phyloP scores from a whole-genome alignment of 148 eudicot genomes.

The Rhododendron vialii region DNA sequence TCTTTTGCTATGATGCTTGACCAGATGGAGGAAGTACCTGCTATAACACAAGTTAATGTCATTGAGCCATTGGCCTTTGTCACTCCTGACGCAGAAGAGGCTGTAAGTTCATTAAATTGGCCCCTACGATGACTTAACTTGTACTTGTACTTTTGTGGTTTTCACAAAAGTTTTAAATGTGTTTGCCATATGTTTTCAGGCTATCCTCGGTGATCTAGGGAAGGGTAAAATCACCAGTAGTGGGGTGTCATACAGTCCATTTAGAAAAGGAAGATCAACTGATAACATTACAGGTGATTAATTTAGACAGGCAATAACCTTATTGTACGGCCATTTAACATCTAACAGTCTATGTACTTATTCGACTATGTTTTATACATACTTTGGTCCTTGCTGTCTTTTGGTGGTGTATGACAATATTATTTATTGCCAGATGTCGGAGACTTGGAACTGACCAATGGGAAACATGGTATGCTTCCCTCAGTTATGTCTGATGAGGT shows the following conservation, averaged over 20 bases:
- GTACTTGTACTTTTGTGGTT: not conserved
- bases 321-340: not conserved
- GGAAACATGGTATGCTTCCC: constrained; percentile 24
- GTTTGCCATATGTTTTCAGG: constrained; percentile 32
- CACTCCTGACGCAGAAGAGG: constrained; percentile 70
- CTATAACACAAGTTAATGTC: constrained; percentile 44
- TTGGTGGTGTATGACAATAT: not conserved
- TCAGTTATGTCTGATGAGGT: constrained; percentile 27
- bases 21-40: constrained; percentile 52
- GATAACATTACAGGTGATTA: constrained; percentile 52
- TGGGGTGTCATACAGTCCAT: constrained; percentile 49
- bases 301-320: not conserved
- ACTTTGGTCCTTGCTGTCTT: constrained; percentile 9
- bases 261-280: constrained; percentile 37
- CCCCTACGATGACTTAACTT: not conserved
- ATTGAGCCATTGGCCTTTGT: constrained; percentile 81
- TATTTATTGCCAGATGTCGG: constrained; percentile 23
- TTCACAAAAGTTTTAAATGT: constrained; percentile 22
- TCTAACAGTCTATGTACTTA: constrained; percentile 13
- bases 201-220: constrained; percentile 62
- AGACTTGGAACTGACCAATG: constrained; percentile 31
- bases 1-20: constrained; percentile 37
- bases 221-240: constrained; percentile 64
- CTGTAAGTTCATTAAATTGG: constrained; percentile 40
- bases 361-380: not conserved